Evolutionary conservation across 2,329 filamentous ascomycete genomes (phyloP).

Genomic region (Fusarium verrucosum): DNA sequence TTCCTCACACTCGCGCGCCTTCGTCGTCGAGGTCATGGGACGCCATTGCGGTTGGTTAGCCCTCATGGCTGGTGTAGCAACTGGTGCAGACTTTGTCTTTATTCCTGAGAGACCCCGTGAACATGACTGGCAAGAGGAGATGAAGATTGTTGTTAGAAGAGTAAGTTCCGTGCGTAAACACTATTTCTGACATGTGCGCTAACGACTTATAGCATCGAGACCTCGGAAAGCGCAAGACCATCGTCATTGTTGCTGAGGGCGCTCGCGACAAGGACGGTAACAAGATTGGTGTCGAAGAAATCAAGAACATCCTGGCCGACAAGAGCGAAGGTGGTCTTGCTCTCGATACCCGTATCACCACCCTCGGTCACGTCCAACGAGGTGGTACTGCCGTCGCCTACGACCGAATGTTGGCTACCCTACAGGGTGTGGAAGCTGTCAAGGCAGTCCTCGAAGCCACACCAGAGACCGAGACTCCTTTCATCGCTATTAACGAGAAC

Average conservation of each 20-base stretch:
- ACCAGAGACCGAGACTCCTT: constrained; percentile 88
- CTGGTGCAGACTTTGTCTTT: constrained; percentile 95
- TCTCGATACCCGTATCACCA: constrained; percentile 93
- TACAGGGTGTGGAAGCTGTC: constrained; percentile 95
- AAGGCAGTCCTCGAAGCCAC: constrained; percentile 89
- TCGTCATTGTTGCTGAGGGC: constrained; percentile 96
- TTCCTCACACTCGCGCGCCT: constrained; percentile 91
- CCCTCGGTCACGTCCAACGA: constrained; percentile 95
- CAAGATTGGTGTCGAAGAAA: constrained; percentile 81
- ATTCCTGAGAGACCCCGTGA: constrained; percentile 92
- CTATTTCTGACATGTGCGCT: constrained; percentile 3
- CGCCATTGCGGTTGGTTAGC: constrained; percentile 98
- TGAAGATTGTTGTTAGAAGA: constrained; percentile 80
- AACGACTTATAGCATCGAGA: constrained; percentile 72
- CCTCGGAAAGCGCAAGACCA: constrained; percentile 94
- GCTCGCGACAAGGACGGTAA: constrained; percentile 85
- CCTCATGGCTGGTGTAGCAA: constrained; percentile 93
- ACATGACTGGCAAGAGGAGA: constrained; percentile 88
- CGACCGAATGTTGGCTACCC: constrained; percentile 89
- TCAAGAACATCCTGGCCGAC: constrained; percentile 88
- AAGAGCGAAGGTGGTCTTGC: constrained; percentile 71
- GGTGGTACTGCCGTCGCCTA: constrained; percentile 93
- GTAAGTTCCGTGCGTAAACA: constrained; percentile 53
- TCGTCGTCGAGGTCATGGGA: constrained; percentile 99
- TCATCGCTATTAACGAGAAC: constrained; percentile 97